Conservation (phyloP, 2,329 filamentous ascomycete species). For the Tolypocladium inflatum region DNA sequence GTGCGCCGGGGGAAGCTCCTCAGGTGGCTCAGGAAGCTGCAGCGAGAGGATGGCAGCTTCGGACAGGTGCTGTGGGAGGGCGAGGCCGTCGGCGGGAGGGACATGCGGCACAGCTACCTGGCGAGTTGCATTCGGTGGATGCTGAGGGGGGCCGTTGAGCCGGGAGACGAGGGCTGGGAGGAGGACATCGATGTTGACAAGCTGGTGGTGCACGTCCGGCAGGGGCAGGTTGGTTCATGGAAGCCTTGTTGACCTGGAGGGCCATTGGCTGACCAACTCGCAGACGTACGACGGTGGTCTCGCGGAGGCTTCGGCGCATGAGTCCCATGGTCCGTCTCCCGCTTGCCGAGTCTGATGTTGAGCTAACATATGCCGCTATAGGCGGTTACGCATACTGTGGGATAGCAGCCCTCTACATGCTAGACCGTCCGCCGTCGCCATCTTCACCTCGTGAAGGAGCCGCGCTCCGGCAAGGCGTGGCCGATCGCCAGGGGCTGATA, state of each 20-base stretch:
- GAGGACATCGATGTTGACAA: constrained; percentile 66
- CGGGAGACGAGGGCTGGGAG: constrained; percentile 42
- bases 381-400: constrained; percentile 90
- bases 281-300: constrained; percentile 81
- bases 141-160: constrained; percentile 50
- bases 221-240: constrained; percentile 37
- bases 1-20: constrained; percentile 62
- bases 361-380: constrained; percentile 19
- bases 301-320: constrained; percentile 66
- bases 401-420: constrained; percentile 64
- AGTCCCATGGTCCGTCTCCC: constrained; percentile 61
- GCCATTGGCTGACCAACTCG: background rate
- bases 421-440: constrained; percentile 49
- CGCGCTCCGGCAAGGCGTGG: constrained; percentile 25
- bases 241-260: background rate
- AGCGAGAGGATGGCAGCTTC: constrained; percentile 81
- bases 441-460: constrained; percentile 8
- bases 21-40: constrained; percentile 64
- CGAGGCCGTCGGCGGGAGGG: constrained; percentile 63
- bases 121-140: constrained; percentile 77
- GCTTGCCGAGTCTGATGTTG: background rate
- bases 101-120: constrained; percentile 83
- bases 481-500: constrained; percentile 20
- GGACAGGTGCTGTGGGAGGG: constrained; percentile 63
- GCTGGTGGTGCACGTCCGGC: constrained; percentile 61